phyloP scores from a whole-genome alignment of 2,329 filamentous ascomycete genomes.

The Curvularia verruculosa region DNA sequence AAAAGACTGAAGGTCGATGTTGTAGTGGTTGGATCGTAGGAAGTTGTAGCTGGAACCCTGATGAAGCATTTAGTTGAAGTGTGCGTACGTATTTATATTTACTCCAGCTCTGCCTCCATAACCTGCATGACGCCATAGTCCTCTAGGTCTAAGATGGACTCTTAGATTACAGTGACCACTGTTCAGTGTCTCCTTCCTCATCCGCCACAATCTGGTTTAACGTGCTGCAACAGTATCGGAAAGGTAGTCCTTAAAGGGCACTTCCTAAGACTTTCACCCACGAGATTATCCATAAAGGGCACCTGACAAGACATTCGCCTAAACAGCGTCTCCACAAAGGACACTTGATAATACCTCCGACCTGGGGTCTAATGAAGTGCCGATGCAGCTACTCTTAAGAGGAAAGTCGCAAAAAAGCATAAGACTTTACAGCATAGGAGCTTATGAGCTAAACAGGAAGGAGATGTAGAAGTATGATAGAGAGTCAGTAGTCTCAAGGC shows the following conservation, averaged over 20 bases:
- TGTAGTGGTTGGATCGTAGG: constrained; percentile 28
- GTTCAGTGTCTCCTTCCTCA: constrained; percentile 25
- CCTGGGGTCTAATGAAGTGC: constrained; percentile 13
- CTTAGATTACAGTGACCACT: constrained; percentile 11
- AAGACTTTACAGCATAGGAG: constrained; percentile 12
- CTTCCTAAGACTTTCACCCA: constrained; percentile 6
- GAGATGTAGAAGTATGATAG: constrained; percentile 24
- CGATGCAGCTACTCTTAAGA: constrained; percentile 17
- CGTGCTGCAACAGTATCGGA: constrained; percentile 17
- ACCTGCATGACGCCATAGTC: constrained; percentile 10
- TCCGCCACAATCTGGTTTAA: constrained; percentile 15
- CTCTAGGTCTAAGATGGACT: constrained; percentile 5
- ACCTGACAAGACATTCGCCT: constrained; percentile 19
- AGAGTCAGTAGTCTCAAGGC: constrained; percentile 3
- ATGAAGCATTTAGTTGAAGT: constrained; percentile 16
- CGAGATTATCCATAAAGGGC: constrained; percentile 21
- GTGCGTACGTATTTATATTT: constrained; percentile 29
- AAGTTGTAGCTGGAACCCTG: constrained; percentile 24
- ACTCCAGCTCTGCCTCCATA: constrained; percentile 3
- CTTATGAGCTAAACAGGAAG: constrained; percentile 26
- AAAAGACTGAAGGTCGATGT: constrained; percentile 27
- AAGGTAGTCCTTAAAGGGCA: constrained; percentile 18
- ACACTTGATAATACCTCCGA: not conserved
- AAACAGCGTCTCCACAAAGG: not conserved
- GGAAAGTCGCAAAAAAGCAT: constrained; percentile 13